Percentiles rank a stretch among this genome's conserved stretches.
phyloP scores from a whole-genome alignment of 805 yeast species.

The Teunomyces lycoperdinae region DNA sequence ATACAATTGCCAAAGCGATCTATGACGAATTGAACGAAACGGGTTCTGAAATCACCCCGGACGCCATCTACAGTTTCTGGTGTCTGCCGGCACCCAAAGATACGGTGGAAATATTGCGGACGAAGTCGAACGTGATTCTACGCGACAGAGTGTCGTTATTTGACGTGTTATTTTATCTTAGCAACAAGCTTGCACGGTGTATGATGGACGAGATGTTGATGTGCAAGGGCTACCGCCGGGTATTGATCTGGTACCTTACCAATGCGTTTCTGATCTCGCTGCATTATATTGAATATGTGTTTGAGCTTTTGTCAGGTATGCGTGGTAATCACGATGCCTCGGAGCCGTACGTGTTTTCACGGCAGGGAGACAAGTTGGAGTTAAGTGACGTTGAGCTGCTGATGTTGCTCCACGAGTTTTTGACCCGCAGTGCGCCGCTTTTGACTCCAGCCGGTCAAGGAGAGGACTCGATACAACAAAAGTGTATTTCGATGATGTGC shows the following conservation, averaged over 20 bases:
- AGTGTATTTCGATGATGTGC: constrained; percentile 54
- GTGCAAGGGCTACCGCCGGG: constrained; percentile 62
- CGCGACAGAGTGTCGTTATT: constrained; percentile 39
- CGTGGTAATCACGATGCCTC: constrained; percentile 43
- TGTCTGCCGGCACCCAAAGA: constrained; percentile 30
- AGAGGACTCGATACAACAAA: constrained; percentile 35
- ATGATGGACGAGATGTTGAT: constrained; percentile 70
- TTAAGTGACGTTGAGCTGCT: constrained; percentile 59
- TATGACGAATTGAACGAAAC: constrained; percentile 29
- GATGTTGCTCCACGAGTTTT: constrained; percentile 69
- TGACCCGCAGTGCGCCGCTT: constrained; percentile 46
- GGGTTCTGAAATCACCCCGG: constrained; percentile 39
- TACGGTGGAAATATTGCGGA: constrained; percentile 21
- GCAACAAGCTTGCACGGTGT: constrained; percentile 51
- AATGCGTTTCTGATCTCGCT: constrained; percentile 54
- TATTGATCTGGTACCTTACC: constrained; percentile 65
- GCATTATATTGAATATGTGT: constrained; percentile 58
- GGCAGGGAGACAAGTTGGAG: constrained; percentile 49
- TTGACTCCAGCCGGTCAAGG: constrained; percentile 31
- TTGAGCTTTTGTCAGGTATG: constrained; percentile 54
- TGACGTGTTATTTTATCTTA: constrained; percentile 49
- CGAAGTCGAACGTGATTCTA: constrained; percentile 28
- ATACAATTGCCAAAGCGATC: constrained; percentile 55
- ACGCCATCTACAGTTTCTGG: constrained; percentile 48
- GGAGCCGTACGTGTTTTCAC: constrained; percentile 44